Percentiles rank a stretch among this genome's conserved stretches.
Evolutionary conservation across 108 stramenopile genomes (phyloP).

Genomic region (Nitzschia sp.): DNA sequence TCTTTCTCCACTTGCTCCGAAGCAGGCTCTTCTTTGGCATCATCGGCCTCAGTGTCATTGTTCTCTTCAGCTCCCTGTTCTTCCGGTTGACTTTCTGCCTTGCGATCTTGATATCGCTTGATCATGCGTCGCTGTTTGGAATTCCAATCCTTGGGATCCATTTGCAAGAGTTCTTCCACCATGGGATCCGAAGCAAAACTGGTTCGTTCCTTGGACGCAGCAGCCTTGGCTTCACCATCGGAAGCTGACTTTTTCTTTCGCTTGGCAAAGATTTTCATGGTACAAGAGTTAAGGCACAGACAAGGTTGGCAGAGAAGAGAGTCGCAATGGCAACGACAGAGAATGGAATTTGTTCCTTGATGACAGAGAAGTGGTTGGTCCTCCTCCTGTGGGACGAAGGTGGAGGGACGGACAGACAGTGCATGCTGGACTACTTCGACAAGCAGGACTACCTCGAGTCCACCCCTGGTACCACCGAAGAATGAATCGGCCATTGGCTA

Average conservation of each 20-base stretch:
- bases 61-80: constrained; percentile 2
- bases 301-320: too few relatives aligned
- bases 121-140: constrained; percentile 78
- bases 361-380: too few relatives aligned
- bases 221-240: constrained; percentile 1
- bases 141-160: constrained; percentile 67
- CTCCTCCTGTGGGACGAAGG: too few relatives aligned
- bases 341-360: too few relatives aligned
- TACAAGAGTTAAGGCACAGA: not conserved
- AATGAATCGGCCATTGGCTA: too few relatives aligned
- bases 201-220: constrained; percentile 3
- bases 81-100: not conserved
- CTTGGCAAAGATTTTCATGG: constrained; percentile 75
- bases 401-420: too few relatives aligned
- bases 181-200: constrained; percentile 52
- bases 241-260: constrained; percentile 36
- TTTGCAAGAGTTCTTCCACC: constrained; percentile 59
- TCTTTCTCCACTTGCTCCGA: not conserved
- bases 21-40: not conserved
- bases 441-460: too few relatives aligned
- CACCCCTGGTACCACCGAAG: too few relatives aligned
- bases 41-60: not conserved
- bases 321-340: too few relatives aligned
- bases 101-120: constrained; percentile 60
- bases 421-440: too few relatives aligned